These are phyloP conservation scores for Botrytis sinoallii DNA, from an alignment of 2,329 filamentous ascomycete genomes.

Conservation along the genomic window DNA sequence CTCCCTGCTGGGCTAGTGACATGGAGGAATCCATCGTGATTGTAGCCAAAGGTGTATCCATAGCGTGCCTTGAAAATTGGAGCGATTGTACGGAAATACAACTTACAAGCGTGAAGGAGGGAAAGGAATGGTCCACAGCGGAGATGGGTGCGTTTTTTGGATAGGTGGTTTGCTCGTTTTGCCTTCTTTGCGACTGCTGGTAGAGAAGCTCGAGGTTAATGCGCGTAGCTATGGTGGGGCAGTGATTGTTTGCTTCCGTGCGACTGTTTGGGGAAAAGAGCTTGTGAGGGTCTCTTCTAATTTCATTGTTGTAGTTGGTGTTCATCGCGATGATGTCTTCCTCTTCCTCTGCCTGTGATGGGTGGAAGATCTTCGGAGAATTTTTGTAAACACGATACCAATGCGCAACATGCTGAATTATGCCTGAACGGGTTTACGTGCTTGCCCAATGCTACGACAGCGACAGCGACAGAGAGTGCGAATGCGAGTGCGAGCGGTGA, in stretches of 20 bases:
- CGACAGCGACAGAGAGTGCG: background rate
- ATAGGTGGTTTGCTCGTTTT: background rate
- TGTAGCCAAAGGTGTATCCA: background rate
- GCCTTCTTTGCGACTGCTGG: background rate
- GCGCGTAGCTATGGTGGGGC: constrained; percentile 6
- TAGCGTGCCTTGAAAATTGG: constrained; percentile 12
- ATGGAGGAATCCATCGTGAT: background rate
- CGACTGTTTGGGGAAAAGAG: background rate
- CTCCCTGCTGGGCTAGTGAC: background rate
- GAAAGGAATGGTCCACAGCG: background rate
- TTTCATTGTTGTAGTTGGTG: background rate
- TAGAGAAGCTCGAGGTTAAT: background rate
- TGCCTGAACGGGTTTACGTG: background rate
- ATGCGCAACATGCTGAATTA: background rate
- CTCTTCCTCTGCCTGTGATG: background rate
- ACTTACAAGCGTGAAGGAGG: background rate
- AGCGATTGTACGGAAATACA: background rate
- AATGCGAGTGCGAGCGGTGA: background rate
- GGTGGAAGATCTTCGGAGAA: background rate
- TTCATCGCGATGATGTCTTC: background rate
- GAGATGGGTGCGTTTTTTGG: background rate
- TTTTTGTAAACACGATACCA: background rate
- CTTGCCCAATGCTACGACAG: background rate
- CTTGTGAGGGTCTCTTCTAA: background rate
- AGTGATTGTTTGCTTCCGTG: background rate